phyloP scores from a whole-genome alignment of 257 asterid genomes.

The Galeopsis tetrahit region DNA sequence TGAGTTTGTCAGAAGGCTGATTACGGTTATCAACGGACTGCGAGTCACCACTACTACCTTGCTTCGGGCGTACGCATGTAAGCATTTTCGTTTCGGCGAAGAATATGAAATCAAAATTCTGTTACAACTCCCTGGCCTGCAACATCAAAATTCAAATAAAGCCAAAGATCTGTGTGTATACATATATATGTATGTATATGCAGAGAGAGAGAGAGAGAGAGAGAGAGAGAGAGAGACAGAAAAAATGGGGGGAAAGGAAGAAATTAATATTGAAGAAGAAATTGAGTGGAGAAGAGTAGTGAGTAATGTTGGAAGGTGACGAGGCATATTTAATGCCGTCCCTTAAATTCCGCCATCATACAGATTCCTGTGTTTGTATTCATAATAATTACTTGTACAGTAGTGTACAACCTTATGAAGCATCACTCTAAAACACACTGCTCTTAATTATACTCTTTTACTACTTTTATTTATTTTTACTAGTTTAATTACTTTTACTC shows the following conservation, averaged over 20 bases:
- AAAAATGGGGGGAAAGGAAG: conserved; percentile 13
- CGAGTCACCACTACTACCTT: conserved; percentile 52
- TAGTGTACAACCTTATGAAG: conserved; percentile 15
- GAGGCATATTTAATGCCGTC: conserved; percentile 43
- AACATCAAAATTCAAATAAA: conserved; percentile 1
- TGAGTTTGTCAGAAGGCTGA: conserved; percentile 38
- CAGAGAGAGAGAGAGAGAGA: conserved; percentile 16
- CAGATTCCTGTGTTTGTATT: conserved; percentile 30
- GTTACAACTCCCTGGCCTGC: conserved; percentile 2
- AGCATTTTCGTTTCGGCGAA: conserved; percentile 58
- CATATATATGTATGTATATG: neutral
- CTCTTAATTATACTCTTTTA: no score
- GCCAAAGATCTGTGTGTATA: neutral
- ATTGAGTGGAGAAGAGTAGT: conserved; percentile 4
- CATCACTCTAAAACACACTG: conserved; percentile 24
- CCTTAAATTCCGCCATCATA: conserved; percentile 59
- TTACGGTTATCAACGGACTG: conserved; percentile 43
- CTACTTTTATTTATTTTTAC: neutral
- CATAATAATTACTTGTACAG: conserved; percentile 28
- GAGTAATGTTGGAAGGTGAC: conserved; percentile 39
- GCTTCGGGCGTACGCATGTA: conserved; percentile 94
- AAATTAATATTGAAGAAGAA: conserved; percentile 21
- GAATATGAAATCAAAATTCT: conserved; percentile 3
- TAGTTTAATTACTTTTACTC: no score
- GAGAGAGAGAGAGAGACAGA: neutral